These are phyloP conservation scores for Santalum album DNA, from an alignment of 164 flowering plant species.

Conservation along the genomic window DNA sequence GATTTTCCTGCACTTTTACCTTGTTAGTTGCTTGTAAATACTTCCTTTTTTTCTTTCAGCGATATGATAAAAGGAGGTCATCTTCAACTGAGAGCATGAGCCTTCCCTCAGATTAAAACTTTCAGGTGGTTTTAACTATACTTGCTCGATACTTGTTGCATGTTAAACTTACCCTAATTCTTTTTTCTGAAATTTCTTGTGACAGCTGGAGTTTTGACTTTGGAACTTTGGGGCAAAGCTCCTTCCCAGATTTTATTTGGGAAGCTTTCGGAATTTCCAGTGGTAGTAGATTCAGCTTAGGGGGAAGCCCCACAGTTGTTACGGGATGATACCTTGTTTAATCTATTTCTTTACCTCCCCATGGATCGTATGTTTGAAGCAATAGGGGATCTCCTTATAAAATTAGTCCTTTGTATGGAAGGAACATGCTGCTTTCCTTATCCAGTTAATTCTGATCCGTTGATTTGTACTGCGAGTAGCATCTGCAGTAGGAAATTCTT, in stretches of 20 bases:
- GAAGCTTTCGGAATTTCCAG: not conserved
- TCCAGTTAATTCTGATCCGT: not conserved
- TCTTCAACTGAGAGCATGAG: conserved; percentile 24
- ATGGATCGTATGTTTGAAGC: too few species aligned
- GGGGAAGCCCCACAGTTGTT: too few species aligned
- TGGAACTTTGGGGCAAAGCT: not conserved
- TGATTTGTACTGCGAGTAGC: too few species aligned
- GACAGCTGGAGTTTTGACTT: not conserved
- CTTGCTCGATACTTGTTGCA: not conserved
- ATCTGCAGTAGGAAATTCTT: too few species aligned
- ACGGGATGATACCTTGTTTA: too few species aligned
- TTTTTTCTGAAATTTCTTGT: not conserved
- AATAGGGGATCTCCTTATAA: too few species aligned
- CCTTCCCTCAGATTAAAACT: conserved; percentile 23
- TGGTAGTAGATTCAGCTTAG: too few species aligned
- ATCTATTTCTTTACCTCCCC: too few species aligned
- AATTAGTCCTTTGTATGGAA: not conserved
- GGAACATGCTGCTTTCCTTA: not conserved
- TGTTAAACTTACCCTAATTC: not conserved
- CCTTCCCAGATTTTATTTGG: not conserved
- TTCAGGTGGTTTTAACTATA: conserved; percentile 11
- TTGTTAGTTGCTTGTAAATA: not conserved
- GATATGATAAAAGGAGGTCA: conserved; percentile 28
- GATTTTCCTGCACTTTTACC: not conserved
- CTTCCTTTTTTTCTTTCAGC: conserved; percentile 15